phyloP scores from a whole-genome alignment of 306 rosid genomes.

The Luffa aegyptiaca region DNA sequence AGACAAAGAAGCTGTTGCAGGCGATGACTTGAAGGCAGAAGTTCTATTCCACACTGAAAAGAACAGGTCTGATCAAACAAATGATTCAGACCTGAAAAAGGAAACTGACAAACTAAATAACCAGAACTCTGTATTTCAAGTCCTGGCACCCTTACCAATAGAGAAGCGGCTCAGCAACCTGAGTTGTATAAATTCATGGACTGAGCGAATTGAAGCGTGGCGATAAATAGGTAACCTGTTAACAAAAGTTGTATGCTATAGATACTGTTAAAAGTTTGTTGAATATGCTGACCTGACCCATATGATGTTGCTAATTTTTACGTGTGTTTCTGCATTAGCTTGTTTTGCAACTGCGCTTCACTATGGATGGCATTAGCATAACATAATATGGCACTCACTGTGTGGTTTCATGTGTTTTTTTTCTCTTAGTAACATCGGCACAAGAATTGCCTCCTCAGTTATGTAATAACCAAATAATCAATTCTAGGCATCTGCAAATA shows the following conservation, averaged over 20 bases:
- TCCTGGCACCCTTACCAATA: constrained; percentile 13
- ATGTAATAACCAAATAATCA: background rate
- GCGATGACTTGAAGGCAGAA: background rate
- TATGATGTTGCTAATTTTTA: background rate
- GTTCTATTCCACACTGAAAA: constrained; percentile 25
- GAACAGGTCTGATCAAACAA: constrained; percentile 30
- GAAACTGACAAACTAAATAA: constrained; percentile 25
- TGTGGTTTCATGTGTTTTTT: background rate
- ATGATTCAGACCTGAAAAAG: constrained; percentile 29
- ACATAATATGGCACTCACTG: background rate
- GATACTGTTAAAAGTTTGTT: background rate
- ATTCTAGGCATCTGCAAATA: background rate
- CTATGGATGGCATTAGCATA: background rate
- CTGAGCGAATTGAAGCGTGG: constrained; percentile 57
- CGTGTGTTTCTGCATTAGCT: background rate
- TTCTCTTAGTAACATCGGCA: background rate
- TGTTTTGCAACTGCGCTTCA: constrained; percentile 1
- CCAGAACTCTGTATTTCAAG: constrained; percentile 23
- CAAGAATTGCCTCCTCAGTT: background rate
- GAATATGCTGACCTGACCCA: background rate
- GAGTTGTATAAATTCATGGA: constrained; percentile 35
- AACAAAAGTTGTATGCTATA: background rate
- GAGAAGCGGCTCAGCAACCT: constrained; percentile 45
- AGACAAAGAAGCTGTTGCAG: constrained; percentile 5
- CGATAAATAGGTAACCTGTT: constrained; percentile 21